Evolutionary conservation across 257 asterid species (phyloP), one percentile per base, ranked within the genome.

Genomic region (Lantana camara): DNA sequence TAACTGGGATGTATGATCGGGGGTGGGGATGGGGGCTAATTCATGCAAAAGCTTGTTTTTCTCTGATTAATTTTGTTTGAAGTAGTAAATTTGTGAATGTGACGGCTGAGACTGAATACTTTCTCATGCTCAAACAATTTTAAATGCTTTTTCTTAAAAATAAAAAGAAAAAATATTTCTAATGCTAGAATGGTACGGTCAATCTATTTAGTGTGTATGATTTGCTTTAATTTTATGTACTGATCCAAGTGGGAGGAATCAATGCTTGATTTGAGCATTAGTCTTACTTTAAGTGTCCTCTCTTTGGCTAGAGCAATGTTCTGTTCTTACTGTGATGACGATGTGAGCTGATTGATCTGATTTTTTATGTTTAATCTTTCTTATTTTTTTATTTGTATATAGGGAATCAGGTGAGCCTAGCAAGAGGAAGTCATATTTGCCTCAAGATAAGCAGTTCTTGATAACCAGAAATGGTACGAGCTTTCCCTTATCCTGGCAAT

Each of bases 371-470:
- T 45, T 77, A 66, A 60, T 42, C 50, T 32, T 13, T 41, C 50
- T 45, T 32, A n/a, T 23, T 63, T 52, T 35, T 32, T 27, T 20
- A 3, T 73, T 60, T 67, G 22, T 76, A 23, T 60, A 9, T 64
- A 94, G 99, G 99, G 99, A 94, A 76, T 90, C 96, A 0, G 98
- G 99, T 21, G 98, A 94, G 73, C 91, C 96, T 57, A 86, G 84
- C 86, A 94, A 90, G 82, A 81, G 96, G 81, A 94, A 94, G 84
- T 80, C 99, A 51, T 94, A 88, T 80, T 80, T 94, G 76, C 99
- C 96, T 3, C 81, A 77, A 34, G 95, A 94, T 41, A 94, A 88
- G 77, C 99, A 94, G 74, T 90, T 88, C 75, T 61, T 94, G 85
- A 86, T 88, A 42, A 94, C 98, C 60, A 83, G 98, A 80, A 94